A percentile compares a stretch with the other conserved stretches of the same genome.
phyloP scores from a whole-genome alignment of 2,329 filamentous ascomycete genomes.

The Dothidotthia symphoricarpi region DNA sequence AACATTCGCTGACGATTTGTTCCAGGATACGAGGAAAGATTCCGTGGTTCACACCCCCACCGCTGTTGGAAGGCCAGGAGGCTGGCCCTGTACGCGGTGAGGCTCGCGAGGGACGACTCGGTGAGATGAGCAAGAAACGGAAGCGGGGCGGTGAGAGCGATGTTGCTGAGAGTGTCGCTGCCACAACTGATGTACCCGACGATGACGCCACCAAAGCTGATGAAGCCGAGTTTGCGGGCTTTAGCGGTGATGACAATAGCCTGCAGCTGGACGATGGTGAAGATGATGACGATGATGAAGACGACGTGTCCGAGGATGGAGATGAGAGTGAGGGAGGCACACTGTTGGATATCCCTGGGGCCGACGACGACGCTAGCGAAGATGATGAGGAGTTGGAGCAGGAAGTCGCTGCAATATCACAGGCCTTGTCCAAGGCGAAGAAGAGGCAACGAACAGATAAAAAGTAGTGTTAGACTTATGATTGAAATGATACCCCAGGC shows the following conservation, averaged over 20 bases:
- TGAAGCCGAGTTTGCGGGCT: constrained; percentile 30
- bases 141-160: constrained; percentile 53
- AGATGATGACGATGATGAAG: constrained; percentile 22
- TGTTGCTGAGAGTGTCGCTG: constrained; percentile 23
- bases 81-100: constrained; percentile 45
- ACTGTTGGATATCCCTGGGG: constrained; percentile 9
- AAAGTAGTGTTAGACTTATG: constrained; percentile 10
- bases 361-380: constrained; percentile 20
- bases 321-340: constrained; percentile 15
- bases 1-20: neutral
- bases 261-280: constrained; percentile 20
- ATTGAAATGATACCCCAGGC: constrained; percentile 32
- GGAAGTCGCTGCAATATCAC: constrained; percentile 38
- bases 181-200: constrained; percentile 15
- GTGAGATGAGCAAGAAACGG: constrained; percentile 79
- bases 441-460: constrained; percentile 29
- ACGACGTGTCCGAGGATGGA: constrained; percentile 20
- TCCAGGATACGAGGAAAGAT: constrained; percentile 75
- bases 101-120: constrained; percentile 73
- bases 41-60: constrained; percentile 90
- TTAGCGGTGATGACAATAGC: constrained; percentile 28
- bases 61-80: constrained; percentile 46
- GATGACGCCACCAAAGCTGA: constrained; percentile 21
- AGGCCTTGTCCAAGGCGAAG: constrained; percentile 34
- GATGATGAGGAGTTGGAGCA: constrained; percentile 35